Evolutionary conservation across 2,329 filamentous ascomycete genomes (phyloP), one percentile per base, ranked within the genome.

Genomic region (Rhexocercosporidium sp.): DNA sequence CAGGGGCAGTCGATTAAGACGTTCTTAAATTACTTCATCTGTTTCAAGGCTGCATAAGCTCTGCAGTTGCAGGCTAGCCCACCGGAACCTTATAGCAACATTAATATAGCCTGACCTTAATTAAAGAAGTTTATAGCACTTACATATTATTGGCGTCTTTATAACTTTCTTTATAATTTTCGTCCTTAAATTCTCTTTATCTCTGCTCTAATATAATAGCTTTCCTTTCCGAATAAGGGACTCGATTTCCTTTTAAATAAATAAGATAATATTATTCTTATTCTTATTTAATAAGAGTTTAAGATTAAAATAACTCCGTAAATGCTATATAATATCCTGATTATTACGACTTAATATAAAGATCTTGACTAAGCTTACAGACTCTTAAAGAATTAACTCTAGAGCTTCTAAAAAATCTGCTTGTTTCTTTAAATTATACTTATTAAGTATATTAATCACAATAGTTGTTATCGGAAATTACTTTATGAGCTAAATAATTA

Each of bases 61-160:
- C 41, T 69, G 62, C 37, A 71, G 22, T 47, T 71, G 59, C 53
- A 71, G n/a, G 51, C 57, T 67, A 14, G 62, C 67, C 69, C 69
- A 71, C 12, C 60, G 62, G 31, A 71, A 69, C 67, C 64, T 66
- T 61, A 20, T 44, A 18, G 20, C 46, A 37, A 31, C 25, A 22
- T 37, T n/a, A 59, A 25, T 39, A 39, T 16, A 9, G 14, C 8
- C 3, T n/a, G n/a, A 39, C 3, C 18, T 7, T 56, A 29, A 25
- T 34, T 18, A 2, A 3, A 27, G 22, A 8, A 3, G 9, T 20
- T 12, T 29, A 12, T 27, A 16, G 20, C 25, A 61, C 68, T 59
- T 20, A 66, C 65, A 66, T 70, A 16, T 62, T 51, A 20, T 53
- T 29, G 20, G 68, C 53, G 16, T 60, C 59, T 65, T 31, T 18